These are phyloP conservation scores for Cenchrus purpureus DNA, from an alignment of 176 grass and related monocot genomes.

Conservation along the genomic window DNA sequence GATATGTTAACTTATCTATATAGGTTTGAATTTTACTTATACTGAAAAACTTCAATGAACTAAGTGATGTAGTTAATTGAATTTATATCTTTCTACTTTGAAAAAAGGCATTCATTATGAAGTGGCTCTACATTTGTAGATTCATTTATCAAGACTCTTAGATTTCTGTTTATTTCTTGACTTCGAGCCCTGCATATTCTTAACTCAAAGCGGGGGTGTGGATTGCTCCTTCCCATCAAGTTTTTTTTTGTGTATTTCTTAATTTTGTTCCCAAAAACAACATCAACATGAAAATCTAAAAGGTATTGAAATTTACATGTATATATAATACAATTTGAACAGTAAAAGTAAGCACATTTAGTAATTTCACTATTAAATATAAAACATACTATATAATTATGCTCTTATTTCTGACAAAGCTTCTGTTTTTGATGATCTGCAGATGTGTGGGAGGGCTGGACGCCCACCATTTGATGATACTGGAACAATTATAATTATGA, in stretches of 20 bases:
- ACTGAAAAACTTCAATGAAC: slow-evolving; percentile 6
- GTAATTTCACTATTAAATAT: slow-evolving; percentile 17
- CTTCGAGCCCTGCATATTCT: background rate
- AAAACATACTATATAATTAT: slow-evolving; percentile 23
- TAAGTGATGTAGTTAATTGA: background rate
- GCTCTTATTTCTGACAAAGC: slow-evolving; percentile 32
- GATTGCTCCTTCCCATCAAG: too few relatives aligned
- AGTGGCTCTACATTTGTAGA: background rate
- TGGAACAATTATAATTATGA: slow-evolving; percentile 97
- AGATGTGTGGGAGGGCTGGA: slow-evolving; percentile 99
- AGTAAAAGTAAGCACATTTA: background rate
- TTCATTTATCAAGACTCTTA: background rate
- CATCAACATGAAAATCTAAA: too few relatives aligned
- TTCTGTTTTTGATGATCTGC: slow-evolving; percentile 32
- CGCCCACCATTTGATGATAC: slow-evolving; percentile 96
- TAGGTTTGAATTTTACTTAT: slow-evolving; percentile 16
- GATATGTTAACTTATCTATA: slow-evolving; percentile 16
- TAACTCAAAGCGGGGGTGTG: too few relatives aligned
- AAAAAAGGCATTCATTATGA: slow-evolving; percentile 4
- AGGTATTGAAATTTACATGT: slow-evolving; percentile 8
- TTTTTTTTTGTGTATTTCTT: too few relatives aligned
- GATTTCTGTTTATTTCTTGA: slow-evolving; percentile 3
- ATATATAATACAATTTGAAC: slow-evolving; percentile 30
- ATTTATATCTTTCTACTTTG: background rate
- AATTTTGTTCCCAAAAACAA: background rate